These are phyloP conservation scores for Berkeleyomyces basicola DNA, from an alignment of 2,329 filamentous ascomycete species.

Conservation along the genomic window DNA sequence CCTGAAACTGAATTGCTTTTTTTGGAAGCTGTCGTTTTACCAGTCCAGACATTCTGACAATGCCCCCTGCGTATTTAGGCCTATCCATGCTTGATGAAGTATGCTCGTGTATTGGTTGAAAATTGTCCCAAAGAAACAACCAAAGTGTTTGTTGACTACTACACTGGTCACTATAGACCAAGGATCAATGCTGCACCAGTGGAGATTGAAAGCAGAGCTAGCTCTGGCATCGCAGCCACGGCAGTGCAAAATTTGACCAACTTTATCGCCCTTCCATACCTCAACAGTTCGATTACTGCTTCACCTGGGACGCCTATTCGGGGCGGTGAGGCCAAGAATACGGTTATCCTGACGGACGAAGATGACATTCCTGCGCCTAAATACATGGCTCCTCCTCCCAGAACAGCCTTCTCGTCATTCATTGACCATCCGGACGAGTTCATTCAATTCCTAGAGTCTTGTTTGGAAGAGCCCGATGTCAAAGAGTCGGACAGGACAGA, in stretches of 20 bases:
- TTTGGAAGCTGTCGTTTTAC: neutral
- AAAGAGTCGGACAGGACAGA: constrained; percentile 63
- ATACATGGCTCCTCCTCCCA: constrained; percentile 67
- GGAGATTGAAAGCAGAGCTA: constrained; percentile 11
- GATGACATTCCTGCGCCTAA: constrained; percentile 30
- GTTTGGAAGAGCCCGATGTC: constrained; percentile 55
- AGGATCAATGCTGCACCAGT: constrained; percentile 29
- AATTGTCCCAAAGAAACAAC: constrained; percentile 73
- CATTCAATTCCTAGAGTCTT: constrained; percentile 80
- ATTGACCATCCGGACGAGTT: constrained; percentile 89
- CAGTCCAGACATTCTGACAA: accelerated
- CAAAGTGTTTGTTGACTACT: constrained; percentile 83
- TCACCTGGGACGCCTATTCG: constrained; percentile 33
- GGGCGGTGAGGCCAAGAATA: constrained; percentile 33
- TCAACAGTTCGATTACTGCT: constrained; percentile 46
- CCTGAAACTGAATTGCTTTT: neutral
- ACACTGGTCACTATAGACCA: constrained; percentile 67
- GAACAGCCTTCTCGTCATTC: constrained; percentile 88
- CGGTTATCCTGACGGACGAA: constrained; percentile 28
- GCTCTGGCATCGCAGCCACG: constrained; percentile 42
- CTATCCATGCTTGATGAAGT: constrained; percentile 85
- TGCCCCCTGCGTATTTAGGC: constrained; percentile 32
- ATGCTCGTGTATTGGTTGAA: constrained; percentile 76
- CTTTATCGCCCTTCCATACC: constrained; percentile 70
- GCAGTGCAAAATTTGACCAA: constrained; percentile 77